Base-by-base conservation (phyloP, 1,139 yeast species). In the Hansenula sp. region DNA sequence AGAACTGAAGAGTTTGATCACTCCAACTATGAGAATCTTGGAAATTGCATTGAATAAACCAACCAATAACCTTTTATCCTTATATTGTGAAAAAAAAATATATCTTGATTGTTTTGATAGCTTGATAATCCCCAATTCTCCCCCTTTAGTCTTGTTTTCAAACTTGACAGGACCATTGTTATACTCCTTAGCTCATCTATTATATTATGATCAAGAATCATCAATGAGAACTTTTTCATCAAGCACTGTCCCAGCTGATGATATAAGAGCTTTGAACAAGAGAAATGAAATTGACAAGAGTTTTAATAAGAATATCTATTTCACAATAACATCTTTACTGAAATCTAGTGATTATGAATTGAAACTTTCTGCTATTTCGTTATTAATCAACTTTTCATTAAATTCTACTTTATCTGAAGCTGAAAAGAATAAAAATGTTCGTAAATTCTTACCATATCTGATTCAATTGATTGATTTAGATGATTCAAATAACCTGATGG, bases 241-340 rank as follows among this genome's bases (percentile, higher is more conserved):
- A 39, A 37, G 27, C 36, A 41, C 34, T 25, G 43, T 37, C 19
- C 11, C 21, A n/a, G 25, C 5, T 6, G 33, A 18, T 28, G 44
- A 18, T 30, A 31, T 15, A 17, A 32, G 18, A 13, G 19, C n/a
- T 12, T 12, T 18, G 32, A 18, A 32, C 34, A 24, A 16, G 29
- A 9, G 15, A 5, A 40, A 32, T 8, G 36, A 68, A 48, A 74
- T 70, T n/a, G 70, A 71, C 38, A 67, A 69, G 43, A 66, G 79
- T 50, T 66, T 78, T 61, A 73, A 78, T 0, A 46, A 48, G 29
- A 58, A 61, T 13, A 42, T 62, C 7, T 62, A 60, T 30, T 63
- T 62, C 44, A 54, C 58, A 5, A 43, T 65, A 27, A 53, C 57
- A 2, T 54, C 65, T 3, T 52, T 62, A 8, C 47, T 65, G 34